A percentile compares a stretch with the other conserved stretches of the same genome.
Conservation (phyloP, 2,329 filamentous ascomycete species). For the Endocalyx cinctus region DNA sequence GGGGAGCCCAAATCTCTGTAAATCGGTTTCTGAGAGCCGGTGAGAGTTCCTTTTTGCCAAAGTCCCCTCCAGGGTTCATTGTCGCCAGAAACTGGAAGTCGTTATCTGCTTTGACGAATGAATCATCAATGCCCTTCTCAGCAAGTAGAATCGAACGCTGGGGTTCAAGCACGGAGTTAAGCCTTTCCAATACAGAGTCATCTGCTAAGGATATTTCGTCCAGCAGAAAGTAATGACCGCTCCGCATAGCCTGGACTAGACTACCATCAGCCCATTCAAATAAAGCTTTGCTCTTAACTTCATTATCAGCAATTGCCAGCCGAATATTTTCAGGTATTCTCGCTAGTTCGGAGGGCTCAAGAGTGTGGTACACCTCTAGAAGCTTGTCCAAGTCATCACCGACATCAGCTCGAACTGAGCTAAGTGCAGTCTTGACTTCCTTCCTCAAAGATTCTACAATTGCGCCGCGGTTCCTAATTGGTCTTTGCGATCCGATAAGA, state of each 20-base stretch:
- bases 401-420: slow-evolving; percentile 33
- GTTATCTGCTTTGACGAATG: slow-evolving; percentile 67
- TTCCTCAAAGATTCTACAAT: slow-evolving; percentile 61
- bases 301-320: slow-evolving; percentile 41
- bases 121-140: slow-evolving; percentile 85
- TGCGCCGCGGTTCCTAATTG: slow-evolving; percentile 76
- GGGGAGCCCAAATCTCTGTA: slow-evolving; percentile 97
- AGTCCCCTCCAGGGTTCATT: slow-evolving; percentile 98
- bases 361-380: slow-evolving; percentile 53
- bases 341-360: slow-evolving; percentile 40
- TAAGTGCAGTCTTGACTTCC: slow-evolving; percentile 51
- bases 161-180: slow-evolving; percentile 95
- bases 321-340: slow-evolving; percentile 44
- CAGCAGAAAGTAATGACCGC: slow-evolving; percentile 84
- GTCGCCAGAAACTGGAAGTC: slow-evolving; percentile 96
- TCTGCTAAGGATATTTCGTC: slow-evolving; percentile 98
- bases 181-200: slow-evolving; percentile 89
- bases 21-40: slow-evolving; percentile 93
- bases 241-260: slow-evolving; percentile 88
- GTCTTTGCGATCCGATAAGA: slow-evolving; percentile 90
- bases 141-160: slow-evolving; percentile 81
- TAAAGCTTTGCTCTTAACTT: slow-evolving; percentile 69
- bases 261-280: slow-evolving; percentile 98
- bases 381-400: slow-evolving; percentile 49
- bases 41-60: slow-evolving; percentile 95